Base-by-base conservation (phyloP, 1,139 yeast genomes). In the Kodamaea derodonti region DNA sequence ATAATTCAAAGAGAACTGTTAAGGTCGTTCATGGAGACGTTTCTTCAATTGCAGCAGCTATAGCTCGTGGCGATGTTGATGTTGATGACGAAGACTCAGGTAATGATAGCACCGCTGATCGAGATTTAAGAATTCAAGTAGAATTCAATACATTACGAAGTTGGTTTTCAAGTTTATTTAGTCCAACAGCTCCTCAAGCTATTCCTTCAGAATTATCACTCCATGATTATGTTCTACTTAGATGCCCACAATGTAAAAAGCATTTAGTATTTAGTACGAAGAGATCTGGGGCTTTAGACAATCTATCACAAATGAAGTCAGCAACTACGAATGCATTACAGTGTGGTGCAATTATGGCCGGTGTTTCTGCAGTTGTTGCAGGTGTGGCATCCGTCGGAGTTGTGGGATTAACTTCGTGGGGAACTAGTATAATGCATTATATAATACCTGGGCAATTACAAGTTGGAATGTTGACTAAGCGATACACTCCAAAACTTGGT, bases 201-300 rank as follows among this genome's bases (percentile, higher is more conserved):
- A 27, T 27, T 17, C 20, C 39, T 2, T 16, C 37, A 1, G 38
- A 35, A 14, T 17, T 25, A n/a, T 12, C 28, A 6, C 6, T 25
- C 9, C 12, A 25, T 14, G 28, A 25, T 12, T 30, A 33, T 12
- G 37, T 33, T 10, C 38, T 62, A 22, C 65, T 67, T 3, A 52
- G 61, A 3, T 69, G 75, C 42, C 75, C 75, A 2, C 75, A 69
- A 43, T 69, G 75, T 43, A 66, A 66, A 41, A 52, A 56, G 29
- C 57, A 60, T 27, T 63, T 69, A 24, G 48, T 57, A 9, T 66
- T 69, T 42, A 46, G 57, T 17, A 57, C 67, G 59, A 54, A 51
- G 36, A 40, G 59, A 26, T 64, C 69, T 18, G 39, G 54, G 2
- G 34, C 63, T 8, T 42, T 69, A 20, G 43, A 60, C 2, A 30